Evolutionary conservation across 805 yeast species (phyloP).

Genomic region (Zygoascus flipseniorum): DNA sequence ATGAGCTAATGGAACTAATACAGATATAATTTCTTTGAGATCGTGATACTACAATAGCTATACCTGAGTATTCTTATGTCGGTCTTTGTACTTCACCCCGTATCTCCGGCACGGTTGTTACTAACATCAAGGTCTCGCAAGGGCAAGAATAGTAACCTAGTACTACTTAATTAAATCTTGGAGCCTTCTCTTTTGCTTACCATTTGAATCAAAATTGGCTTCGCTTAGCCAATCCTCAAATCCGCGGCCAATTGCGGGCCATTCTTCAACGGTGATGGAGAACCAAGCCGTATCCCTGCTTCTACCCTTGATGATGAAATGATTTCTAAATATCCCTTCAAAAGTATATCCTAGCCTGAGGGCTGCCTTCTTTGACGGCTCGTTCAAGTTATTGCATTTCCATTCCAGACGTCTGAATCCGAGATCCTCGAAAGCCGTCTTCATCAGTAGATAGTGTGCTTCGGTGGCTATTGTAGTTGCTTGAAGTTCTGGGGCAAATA

Average conservation of each 20-base stretch:
- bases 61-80: too few relatives aligned
- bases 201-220: conserved; percentile 20
- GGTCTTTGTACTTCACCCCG: too few relatives aligned
- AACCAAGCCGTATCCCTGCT: conserved; percentile 29
- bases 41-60: too few relatives aligned
- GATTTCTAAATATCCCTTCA: conserved; percentile 29
- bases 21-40: too few relatives aligned
- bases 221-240: conserved; percentile 23
- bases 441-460: conserved; percentile 25
- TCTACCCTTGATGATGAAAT: conserved; percentile 23
- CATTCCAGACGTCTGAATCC: conserved; percentile 29
- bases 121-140: too few relatives aligned
- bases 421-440: conserved; percentile 23
- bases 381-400: conserved; percentile 29
- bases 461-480: conserved; percentile 27
- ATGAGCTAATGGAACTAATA: too few relatives aligned
- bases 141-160: neutral
- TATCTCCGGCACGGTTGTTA: too few relatives aligned
- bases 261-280: conserved; percentile 27
- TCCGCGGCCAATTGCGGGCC: conserved; percentile 20
- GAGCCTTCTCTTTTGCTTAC: conserved; percentile 4
- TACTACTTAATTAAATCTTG: neutral
- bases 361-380: conserved; percentile 27
- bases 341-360: conserved; percentile 26
- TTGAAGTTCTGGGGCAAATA: conserved; percentile 19